A percentile compares a stretch with the other conserved stretches of the same genome.
These are phyloP conservation scores for Pseudonitzschia multiseries DNA, from an alignment of 108 stramenopile species.

Conservation along the genomic window DNA sequence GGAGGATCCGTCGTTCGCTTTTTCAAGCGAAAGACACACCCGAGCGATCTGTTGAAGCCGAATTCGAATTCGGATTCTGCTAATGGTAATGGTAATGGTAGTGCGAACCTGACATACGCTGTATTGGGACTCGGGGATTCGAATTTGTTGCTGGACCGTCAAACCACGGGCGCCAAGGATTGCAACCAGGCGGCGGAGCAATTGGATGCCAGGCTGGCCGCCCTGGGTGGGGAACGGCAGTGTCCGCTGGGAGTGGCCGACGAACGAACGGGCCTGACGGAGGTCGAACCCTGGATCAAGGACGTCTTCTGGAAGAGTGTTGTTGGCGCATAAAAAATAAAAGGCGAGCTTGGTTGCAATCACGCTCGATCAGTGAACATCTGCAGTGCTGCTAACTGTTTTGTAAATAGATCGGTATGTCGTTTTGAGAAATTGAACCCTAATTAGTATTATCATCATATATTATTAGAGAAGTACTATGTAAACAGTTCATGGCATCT, in stretches of 20 bases:
- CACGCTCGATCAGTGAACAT: too few relatives aligned
- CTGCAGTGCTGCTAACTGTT: too few relatives aligned
- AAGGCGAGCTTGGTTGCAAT: too few relatives aligned
- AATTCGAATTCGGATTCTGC: too few relatives aligned
- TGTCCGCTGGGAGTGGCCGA: slow-evolving; percentile 38
- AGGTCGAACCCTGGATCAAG: slow-evolving; percentile 51
- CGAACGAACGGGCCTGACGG: slow-evolving; percentile 44
- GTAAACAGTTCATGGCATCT: background rate
- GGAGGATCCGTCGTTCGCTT: slow-evolving; percentile 43
- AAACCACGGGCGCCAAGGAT: slow-evolving; percentile 49
- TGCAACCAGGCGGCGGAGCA: slow-evolving; percentile 46
- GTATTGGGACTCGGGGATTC: slow-evolving; percentile 47
- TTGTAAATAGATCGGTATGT: too few relatives aligned
- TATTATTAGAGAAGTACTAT: background rate
- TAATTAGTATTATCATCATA: background rate
- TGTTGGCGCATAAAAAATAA: background rate
- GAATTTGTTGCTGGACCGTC: slow-evolving; percentile 52
- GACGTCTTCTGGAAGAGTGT: slow-evolving; percentile 27
- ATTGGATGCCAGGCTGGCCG: slow-evolving; percentile 32
- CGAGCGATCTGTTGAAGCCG: slow-evolving; percentile 16
- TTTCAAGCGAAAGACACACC: slow-evolving; percentile 55
- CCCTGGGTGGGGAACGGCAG: slow-evolving; percentile 27
- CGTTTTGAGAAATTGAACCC: too few relatives aligned
- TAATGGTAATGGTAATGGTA: too few relatives aligned
- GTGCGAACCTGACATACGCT: slow-evolving; percentile 7